A percentile compares a stretch with the other conserved stretches of the same genome.
phyloP scores from a whole-genome alignment of 352 stramenopile species.

The Pythium plurisporium region DNA sequence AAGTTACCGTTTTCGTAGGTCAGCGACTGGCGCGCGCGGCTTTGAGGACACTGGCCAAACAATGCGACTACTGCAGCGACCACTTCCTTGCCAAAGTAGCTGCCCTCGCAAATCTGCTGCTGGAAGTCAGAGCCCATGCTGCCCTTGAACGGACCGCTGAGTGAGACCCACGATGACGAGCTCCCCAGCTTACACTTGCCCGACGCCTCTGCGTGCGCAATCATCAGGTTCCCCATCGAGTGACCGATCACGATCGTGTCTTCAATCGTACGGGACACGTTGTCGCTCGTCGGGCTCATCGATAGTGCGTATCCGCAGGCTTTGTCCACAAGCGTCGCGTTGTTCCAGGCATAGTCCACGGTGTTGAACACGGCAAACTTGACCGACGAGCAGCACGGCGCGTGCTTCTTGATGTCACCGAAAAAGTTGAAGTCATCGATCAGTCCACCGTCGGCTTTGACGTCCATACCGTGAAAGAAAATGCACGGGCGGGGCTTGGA shows the following conservation, averaged over 20 bases:
- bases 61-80: slow-evolving; percentile 26
- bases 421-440: slow-evolving; percentile 40
- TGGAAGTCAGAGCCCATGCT: slow-evolving; percentile 49
- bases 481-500: slow-evolving; percentile 36
- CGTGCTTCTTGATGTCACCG: slow-evolving; percentile 36
- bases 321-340: slow-evolving; percentile 16
- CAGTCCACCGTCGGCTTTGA: slow-evolving; percentile 28
- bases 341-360: slow-evolving; percentile 34
- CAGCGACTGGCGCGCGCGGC: slow-evolving; percentile 27
- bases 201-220: slow-evolving; percentile 39
- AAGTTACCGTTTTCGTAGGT: slow-evolving; percentile 37
- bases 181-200: slow-evolving; percentile 35
- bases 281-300: slow-evolving; percentile 35
- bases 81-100: slow-evolving; percentile 14
- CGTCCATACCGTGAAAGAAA: slow-evolving; percentile 52
- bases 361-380: slow-evolving; percentile 50
- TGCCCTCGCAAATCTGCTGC: slow-evolving; percentile 31
- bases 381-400: slow-evolving; percentile 56
- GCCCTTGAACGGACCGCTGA: slow-evolving; percentile 39
- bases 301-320: slow-evolving; percentile 22
- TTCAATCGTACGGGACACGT: slow-evolving; percentile 34
- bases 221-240: slow-evolving; percentile 59
- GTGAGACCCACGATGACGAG: slow-evolving; percentile 31
- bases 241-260: slow-evolving; percentile 61
- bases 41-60: slow-evolving; percentile 40